phyloP scores from a whole-genome alignment of 139 green algal species.

The Tetraselmis chui region DNA sequence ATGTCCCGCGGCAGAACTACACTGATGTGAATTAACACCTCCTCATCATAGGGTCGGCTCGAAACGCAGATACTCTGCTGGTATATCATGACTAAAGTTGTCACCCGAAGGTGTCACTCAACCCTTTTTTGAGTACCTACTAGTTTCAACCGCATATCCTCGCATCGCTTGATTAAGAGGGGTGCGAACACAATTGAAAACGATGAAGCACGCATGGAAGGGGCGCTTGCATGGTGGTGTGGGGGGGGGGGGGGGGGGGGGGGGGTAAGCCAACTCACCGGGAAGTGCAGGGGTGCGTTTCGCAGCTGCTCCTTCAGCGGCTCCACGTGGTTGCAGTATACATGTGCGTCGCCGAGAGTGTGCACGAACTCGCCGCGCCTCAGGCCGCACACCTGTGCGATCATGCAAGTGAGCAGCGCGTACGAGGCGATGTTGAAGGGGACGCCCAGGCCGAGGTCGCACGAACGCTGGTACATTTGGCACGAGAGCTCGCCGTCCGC shows the following conservation, averaged over 20 bases:
- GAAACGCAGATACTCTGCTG: too few relatives aligned
- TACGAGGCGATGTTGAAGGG: conserved; percentile 99
- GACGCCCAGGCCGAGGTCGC: conserved; percentile 96
- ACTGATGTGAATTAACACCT: too few relatives aligned
- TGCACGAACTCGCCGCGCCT: conserved; percentile 91
- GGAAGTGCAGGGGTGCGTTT: conserved; percentile 71
- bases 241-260: neutral
- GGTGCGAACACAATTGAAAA: too few relatives aligned
- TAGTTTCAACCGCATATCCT: too few relatives aligned
- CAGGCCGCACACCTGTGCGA: conserved; percentile 88
- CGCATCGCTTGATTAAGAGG: too few relatives aligned
- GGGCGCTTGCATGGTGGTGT: neutral
- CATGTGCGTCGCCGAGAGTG: conserved; percentile 90
- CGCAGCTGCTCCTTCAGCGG: conserved; percentile 89
- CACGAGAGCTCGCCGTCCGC: conserved; percentile 92
- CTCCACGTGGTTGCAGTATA: conserved; percentile 97
- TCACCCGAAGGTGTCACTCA: too few relatives aligned
- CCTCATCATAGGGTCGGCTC: too few relatives aligned
- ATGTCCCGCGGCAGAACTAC: too few relatives aligned
- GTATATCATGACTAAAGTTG: too few relatives aligned
- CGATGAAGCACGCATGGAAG: neutral
- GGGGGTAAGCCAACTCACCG: conserved; percentile 24
- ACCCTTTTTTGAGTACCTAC: too few relatives aligned
- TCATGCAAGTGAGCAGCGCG: conserved; percentile 86
- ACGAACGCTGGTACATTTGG: conserved; percentile 97